These are phyloP conservation scores for Tetrahymena thermophila DNA, from an alignment of 73 alveolate species.

Conservation along the genomic window DNA sequence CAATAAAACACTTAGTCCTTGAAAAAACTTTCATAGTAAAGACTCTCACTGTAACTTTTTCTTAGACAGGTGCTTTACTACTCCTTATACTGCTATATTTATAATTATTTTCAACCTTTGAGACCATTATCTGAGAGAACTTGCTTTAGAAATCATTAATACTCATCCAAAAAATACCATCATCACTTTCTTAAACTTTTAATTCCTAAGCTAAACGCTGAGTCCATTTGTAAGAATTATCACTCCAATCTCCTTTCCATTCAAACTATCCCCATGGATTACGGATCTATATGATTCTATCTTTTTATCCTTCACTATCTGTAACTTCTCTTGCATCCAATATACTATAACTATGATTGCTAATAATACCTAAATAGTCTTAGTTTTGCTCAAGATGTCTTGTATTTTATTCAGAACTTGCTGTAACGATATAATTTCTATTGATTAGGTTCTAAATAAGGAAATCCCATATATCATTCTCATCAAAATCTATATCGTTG, in stretches of 20 bases:
- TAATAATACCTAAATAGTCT: slow-evolving; percentile 59
- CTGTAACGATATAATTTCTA: slow-evolving; percentile 53
- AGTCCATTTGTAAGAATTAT: slow-evolving; percentile 78
- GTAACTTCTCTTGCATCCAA: slow-evolving; percentile 46
- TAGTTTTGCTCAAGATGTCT: slow-evolving; percentile 55
- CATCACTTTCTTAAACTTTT: slow-evolving; percentile 69
- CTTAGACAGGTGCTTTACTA: slow-evolving; percentile 45
- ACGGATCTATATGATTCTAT: slow-evolving; percentile 29
- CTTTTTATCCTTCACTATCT: slow-evolving; percentile 22
- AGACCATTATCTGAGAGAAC: slow-evolving; percentile 78
- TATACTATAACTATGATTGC: slow-evolving; percentile 73
- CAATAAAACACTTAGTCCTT: slow-evolving; percentile 48
- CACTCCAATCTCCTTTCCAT: slow-evolving; percentile 79
- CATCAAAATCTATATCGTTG: slow-evolving; percentile 37
- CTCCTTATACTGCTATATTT: slow-evolving; percentile 50
- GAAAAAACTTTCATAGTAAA: slow-evolving; percentile 39
- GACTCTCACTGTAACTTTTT: slow-evolving; percentile 42
- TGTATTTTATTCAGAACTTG: slow-evolving; percentile 74
- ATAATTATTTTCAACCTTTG: slow-evolving; percentile 71
- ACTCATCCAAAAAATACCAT: slow-evolving; percentile 82
- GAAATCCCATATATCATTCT: slow-evolving; percentile 46
- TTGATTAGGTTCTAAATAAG: slow-evolving; percentile 18
- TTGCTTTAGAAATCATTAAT: slow-evolving; percentile 73
- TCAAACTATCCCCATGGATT: slow-evolving; percentile 49
- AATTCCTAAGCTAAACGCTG: slow-evolving; percentile 68